Evolutionary conservation across 768 basidiomycete species (phyloP), one percentile per base, ranked within the genome.

Genomic region (Pulveroboletus sp.): DNA sequence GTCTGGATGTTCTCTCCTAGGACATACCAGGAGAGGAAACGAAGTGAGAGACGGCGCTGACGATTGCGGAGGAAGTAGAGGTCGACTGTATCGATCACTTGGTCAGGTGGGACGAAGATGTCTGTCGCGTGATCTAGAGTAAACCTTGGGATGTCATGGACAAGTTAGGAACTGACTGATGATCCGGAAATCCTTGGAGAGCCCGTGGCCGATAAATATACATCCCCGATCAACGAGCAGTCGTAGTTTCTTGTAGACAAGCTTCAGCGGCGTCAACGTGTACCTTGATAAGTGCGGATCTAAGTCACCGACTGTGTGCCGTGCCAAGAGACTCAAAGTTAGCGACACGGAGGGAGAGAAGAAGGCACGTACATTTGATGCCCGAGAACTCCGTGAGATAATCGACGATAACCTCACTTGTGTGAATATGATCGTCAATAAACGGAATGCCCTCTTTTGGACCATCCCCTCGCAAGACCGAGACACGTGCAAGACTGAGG

Each of bases 401-500:
- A 69, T 99, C 93, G 26, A 96, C 92, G 43, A 99, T 92, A 6
- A 81, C 78, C 62, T 97, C 95, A 57, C 91, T 95, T 2, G 93
- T 96, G 59, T 96, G 91, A 33, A 98, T 98, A 60, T 99, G 89
- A 60, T 99, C 96, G 58, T 98, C 96, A 57, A 99, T 96, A 69
- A 98, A 96, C 2, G 96, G 95, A 11, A 86, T 64, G 4, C 90
- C 90, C 60, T 87, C 82, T 52, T 82, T 82, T 0, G 76, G 76
- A 0, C 92, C 93, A 59, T 86, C 78, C 2, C 95, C 94, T 10
- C 96, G 81, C 39, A 98, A 68, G 14, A 95, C 94, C 3, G 94
- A 97, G 1, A 99, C 96, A 21, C 96, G 82, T 24, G 96, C 95
- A 7, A 99, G 76, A 49, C 93, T 91, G 61, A 94, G 80, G 45